phyloP scores from a whole-genome alignment of 371 early-diverging fungal species.

The Mortierella sp. region DNA sequence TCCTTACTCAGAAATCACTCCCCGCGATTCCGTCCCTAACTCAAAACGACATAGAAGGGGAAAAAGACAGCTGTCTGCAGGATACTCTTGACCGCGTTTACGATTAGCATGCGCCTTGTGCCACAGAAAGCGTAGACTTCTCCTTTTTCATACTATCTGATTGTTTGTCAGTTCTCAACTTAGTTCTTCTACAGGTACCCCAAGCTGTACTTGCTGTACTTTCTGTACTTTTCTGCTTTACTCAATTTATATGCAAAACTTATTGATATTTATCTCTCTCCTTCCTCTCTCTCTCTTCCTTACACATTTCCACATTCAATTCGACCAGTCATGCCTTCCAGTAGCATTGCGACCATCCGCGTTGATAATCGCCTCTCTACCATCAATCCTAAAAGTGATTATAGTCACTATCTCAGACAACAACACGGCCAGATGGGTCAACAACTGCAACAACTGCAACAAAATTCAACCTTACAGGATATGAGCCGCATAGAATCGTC shows the following conservation, averaged over 20 bases:
- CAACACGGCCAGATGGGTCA: constrained; percentile 8
- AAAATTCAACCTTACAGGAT: not conserved
- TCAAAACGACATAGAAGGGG: no score
- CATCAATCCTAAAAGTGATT: constrained; percentile 29
- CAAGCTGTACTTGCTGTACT: no score
- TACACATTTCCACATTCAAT: not conserved
- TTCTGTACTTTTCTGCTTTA: no score
- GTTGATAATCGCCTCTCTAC: constrained; percentile 27
- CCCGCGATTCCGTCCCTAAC: no score
- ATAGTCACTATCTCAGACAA: constrained; percentile 18
- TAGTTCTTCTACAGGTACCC: no score
- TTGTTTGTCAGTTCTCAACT: no score
- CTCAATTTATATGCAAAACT: no score
- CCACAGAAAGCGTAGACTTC: not conserved
- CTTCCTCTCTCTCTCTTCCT: no score
- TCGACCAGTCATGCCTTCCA: constrained; percentile 14
- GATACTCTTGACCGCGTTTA: not conserved
- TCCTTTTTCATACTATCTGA: not conserved
- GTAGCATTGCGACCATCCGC: constrained; percentile 12
- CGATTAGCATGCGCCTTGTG: not conserved
- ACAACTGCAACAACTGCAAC: constrained; percentile 3
- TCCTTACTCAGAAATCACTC: no score
- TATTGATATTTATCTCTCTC: not conserved
- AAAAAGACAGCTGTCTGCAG: no score
- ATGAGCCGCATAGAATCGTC: not conserved